Evolutionary conservation across 805 yeast genomes (phyloP).

Genomic region (Pichia ethanolica): DNA sequence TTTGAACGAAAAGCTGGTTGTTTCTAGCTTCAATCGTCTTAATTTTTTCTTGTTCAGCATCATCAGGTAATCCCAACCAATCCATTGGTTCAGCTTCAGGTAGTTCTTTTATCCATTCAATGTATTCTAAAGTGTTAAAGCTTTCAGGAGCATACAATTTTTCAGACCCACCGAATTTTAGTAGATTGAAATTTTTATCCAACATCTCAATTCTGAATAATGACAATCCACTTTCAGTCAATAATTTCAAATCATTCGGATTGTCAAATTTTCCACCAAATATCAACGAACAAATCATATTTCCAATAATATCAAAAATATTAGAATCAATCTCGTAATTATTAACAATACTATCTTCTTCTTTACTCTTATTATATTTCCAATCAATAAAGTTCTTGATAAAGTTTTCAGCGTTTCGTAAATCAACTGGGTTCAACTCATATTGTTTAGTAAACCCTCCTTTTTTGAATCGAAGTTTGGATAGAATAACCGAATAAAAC

Average conservation of each 20-base stretch:
- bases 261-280: slow-evolving; percentile 62
- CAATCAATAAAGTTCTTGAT: slow-evolving; percentile 36
- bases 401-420: slow-evolving; percentile 39
- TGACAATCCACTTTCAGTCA: slow-evolving; percentile 29
- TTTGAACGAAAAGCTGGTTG: neutral
- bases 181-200: slow-evolving; percentile 6
- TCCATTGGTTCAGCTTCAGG: slow-evolving; percentile 41
- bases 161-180: neutral
- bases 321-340: neutral
- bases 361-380: neutral
- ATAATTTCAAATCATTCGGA: slow-evolving; percentile 31
- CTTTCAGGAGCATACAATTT: slow-evolving; percentile 43
- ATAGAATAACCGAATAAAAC: slow-evolving; percentile 61
- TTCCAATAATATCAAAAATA: slow-evolving; percentile 24
- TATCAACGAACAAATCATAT: slow-evolving; percentile 44
- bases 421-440: slow-evolving; percentile 72
- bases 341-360: too few relatives aligned
- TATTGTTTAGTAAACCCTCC: slow-evolving; percentile 53
- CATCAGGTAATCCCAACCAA: slow-evolving; percentile 24
- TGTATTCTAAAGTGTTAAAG: slow-evolving; percentile 15
- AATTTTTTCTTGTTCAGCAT: slow-evolving; percentile 8
- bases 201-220: slow-evolving; percentile 37
- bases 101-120: slow-evolving; percentile 43
- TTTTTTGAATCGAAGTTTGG: slow-evolving; percentile 52
- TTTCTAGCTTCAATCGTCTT: neutral